Evolutionary conservation across 2,329 filamentous ascomycete species (phyloP).

Genomic region (Neofusicoccum sp.): DNA sequence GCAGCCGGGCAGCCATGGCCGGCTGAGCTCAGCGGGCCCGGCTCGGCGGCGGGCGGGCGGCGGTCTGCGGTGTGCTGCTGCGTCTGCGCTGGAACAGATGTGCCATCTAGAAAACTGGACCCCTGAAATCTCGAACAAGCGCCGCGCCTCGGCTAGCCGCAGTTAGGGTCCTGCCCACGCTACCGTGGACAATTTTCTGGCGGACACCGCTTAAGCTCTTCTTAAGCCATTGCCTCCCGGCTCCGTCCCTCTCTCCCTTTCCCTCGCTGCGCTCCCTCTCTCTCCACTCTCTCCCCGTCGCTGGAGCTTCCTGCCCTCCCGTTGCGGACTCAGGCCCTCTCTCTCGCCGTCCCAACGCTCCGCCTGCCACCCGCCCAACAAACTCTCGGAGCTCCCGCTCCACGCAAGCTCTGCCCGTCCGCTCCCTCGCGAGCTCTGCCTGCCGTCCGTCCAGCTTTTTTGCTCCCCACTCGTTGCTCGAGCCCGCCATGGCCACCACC

Average conservation of each 20-base stretch:
- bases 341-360: conserved; percentile 12
- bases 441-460: no score
- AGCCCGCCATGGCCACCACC: conserved; percentile 44
- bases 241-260: not conserved
- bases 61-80: not conserved
- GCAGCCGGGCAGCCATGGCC: not conserved
- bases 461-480: not conserved
- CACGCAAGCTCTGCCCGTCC: conserved; percentile 6
- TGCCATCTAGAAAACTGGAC: conserved; percentile 14
- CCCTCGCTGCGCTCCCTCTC: not conserved
- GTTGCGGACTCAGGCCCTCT: conserved; percentile 5
- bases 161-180: not conserved
- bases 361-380: conserved; percentile 14
- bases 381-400: conserved; percentile 9
- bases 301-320: conserved; percentile 3
- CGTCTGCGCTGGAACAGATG: conserved; percentile 6
- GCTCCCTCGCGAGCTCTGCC: not conserved
- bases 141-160: conserved; percentile 9
- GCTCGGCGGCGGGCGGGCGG: not conserved
- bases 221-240: conserved; percentile 5
- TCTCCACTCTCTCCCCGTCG: not conserved
- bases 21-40: conserved; percentile 7
- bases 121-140: conserved; percentile 14
- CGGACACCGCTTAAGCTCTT: not conserved
- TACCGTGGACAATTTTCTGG: not conserved